These are phyloP conservation scores for Microsporum ferrugineum DNA, from an alignment of 2,329 filamentous ascomycete genomes.

Conservation along the genomic window DNA sequence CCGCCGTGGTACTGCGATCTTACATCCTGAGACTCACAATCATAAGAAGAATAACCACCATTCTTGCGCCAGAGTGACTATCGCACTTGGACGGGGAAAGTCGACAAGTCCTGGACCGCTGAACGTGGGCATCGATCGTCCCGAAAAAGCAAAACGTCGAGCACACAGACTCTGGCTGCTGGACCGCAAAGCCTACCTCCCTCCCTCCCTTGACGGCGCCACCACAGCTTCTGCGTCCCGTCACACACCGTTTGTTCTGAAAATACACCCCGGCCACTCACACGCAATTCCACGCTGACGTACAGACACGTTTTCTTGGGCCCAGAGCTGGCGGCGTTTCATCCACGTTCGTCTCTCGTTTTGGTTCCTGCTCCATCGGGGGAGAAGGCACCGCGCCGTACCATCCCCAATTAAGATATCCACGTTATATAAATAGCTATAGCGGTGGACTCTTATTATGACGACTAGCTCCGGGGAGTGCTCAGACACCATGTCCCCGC, in stretches of 20 bases:
- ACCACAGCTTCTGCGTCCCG: not conserved
- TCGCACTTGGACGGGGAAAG: not conserved
- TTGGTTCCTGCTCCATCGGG: not conserved
- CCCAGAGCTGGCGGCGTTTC: not conserved
- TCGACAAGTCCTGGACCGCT: conserved; percentile 4
- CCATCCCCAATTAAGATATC: not conserved
- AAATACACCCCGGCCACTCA: not conserved
- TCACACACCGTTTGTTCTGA: not conserved
- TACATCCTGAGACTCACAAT: not conserved
- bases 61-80: not conserved
- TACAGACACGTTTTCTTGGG: conserved; percentile 4
- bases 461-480: conserved; percentile 27
- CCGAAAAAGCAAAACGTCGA: conserved; percentile 3
- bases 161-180: not conserved
- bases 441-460: conserved; percentile 19
- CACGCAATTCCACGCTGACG: not conserved
- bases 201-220: not conserved
- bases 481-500: conserved; percentile 26
- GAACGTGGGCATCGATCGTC: conserved; percentile 16
- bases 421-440: conserved; percentile 13
- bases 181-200: not conserved
- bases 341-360: not conserved
- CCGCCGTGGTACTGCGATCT: not conserved
- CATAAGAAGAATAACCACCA: not conserved
- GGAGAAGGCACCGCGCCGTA: conserved; percentile 1